Percentiles rank a stretch among this genome's conserved stretches.
Evolutionary conservation across 495 filamentous ascomycete genomes (phyloP).

Genomic region (Bathelium albidoporum): DNA sequence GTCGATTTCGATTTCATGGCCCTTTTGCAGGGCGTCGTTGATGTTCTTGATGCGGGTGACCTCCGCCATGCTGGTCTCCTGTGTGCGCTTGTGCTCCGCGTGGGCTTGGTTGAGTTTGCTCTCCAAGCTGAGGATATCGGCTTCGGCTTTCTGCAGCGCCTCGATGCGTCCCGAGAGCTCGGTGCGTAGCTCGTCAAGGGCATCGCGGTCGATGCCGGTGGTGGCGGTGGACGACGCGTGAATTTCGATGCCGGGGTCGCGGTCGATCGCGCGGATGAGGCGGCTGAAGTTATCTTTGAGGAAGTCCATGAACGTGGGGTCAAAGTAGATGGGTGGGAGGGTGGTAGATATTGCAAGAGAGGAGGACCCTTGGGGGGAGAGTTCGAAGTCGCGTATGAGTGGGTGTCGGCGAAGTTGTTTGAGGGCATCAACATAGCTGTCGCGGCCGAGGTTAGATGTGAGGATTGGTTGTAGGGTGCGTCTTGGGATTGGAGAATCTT

Average conservation of each 20-base stretch:
- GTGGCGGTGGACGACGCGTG: constrained; percentile 40
- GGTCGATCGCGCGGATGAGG: constrained; percentile 75
- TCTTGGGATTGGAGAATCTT: constrained; percentile 84
- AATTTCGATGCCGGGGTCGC: constrained; percentile 79
- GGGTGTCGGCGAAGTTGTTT: constrained; percentile 67
- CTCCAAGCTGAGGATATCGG: constrained; percentile 54
- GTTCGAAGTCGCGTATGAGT: constrained; percentile 84
- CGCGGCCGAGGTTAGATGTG: constrained; percentile 67
- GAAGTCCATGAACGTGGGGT: constrained; percentile 81
- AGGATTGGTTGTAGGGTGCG: constrained; percentile 73
- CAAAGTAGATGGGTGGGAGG: constrained; percentile 80
- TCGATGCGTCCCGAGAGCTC: constrained; percentile 65
- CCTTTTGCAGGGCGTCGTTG: constrained; percentile 59
- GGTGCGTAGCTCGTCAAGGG: constrained; percentile 66
- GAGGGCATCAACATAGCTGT: constrained; percentile 81
- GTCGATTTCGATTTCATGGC: constrained; percentile 50
- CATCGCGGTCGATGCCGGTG: constrained; percentile 30
- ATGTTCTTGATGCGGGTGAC: constrained; percentile 54
- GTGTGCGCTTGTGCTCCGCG: constrained; percentile 60
- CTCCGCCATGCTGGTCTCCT: constrained; percentile 57
- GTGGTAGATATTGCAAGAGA: constrained; percentile 34
- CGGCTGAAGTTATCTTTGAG: constrained; percentile 92
- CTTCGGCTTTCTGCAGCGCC: constrained; percentile 56
- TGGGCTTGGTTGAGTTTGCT: constrained; percentile 67
- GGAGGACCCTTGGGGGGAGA: constrained; percentile 48